Conservation (phyloP, 2,329 filamentous ascomycete species). For the Cercospora sp. region DNA sequence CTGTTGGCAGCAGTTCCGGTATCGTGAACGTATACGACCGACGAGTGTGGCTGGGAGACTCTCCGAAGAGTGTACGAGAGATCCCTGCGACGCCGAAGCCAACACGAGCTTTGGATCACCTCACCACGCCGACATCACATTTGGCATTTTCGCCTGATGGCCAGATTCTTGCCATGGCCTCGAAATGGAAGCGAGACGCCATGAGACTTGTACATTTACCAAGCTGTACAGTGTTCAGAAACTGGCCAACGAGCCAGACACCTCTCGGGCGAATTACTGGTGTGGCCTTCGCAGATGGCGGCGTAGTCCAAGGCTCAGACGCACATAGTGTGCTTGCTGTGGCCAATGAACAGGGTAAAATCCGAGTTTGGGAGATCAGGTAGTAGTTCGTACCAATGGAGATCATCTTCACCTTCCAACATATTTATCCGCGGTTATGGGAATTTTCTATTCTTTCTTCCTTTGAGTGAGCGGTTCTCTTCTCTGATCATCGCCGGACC, state of each 20-base stretch:
- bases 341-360: slow-evolving; percentile 84
- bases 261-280: slow-evolving; percentile 78
- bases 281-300: slow-evolving; percentile 49
- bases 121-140: slow-evolving; percentile 80
- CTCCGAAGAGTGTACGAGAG: slow-evolving; percentile 17
- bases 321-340: slow-evolving; percentile 65
- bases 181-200: slow-evolving; percentile 83
- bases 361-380: slow-evolving; percentile 83
- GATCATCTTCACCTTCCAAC: not conserved
- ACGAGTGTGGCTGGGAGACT: slow-evolving; percentile 53
- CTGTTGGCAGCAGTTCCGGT: slow-evolving; percentile 79
- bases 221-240: slow-evolving; percentile 89
- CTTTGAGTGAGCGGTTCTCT: not conserved
- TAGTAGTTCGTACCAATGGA: slow-evolving; percentile 16
- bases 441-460: not conserved
- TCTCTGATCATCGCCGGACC: slow-evolving; percentile 1
- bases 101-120: slow-evolving; percentile 72
- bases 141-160: slow-evolving; percentile 84
- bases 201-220: slow-evolving; percentile 85
- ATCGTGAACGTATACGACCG: slow-evolving; percentile 95
- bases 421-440: not conserved
- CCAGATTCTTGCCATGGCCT: slow-evolving; percentile 83
- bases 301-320: slow-evolving; percentile 42
- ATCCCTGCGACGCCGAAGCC: slow-evolving; percentile 71
- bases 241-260: slow-evolving; percentile 92